Base-by-base conservation (phyloP, 2,329 filamentous ascomycete species). In the Aspergillus ochraceus region DNA sequence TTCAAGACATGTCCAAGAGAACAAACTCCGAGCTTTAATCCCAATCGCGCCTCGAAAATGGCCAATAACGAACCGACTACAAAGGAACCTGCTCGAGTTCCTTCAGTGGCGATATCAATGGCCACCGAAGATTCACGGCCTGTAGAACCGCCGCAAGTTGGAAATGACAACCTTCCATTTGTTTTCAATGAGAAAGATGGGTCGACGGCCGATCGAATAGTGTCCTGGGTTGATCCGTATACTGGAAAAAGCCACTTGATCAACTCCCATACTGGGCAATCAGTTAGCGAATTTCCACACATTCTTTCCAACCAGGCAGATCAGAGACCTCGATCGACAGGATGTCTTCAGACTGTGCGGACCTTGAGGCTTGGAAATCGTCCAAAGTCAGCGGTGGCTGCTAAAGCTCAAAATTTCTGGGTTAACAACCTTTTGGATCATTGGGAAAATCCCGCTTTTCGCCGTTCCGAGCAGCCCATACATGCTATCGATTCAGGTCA, bases 361-460 rank as follows among this genome's bases (percentile, higher is more conserved):
- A 32, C 22, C 17, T 30, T 51, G 3, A 59, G 62, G n/a, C 49
- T 36, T 14, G 50, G 52, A 11, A 59, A 61, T 24, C 60, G 64
- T 8, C 61, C 70, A 30, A 60, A 52, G 36, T 66, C 71, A 6
- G 65, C 64, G 20, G 57, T 60, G 32, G 11, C 58, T 9, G 46
- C 42, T 9, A 51, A 56, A 22, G 54, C 54, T 6, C 60, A 64
- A 17, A 68, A 63, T n/a, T 65, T 72, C 10, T 92, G 89, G 89
- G 76, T 92, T 2, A 78, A 81, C 9, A 76, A 81, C 6, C 67
- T 94, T 6, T 74, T 92, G 1, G 73, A 81, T 39, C 80, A 79
- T 9, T 96, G 91, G 91, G 76, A 89, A 9, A 96, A 93, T 60
- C 91, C 91, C 0, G 79, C 91, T 0, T 97, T 96, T 71, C 76